phyloP scores from a whole-genome alignment of 257 asterid species.

The Nicotiana obtusifolia region DNA sequence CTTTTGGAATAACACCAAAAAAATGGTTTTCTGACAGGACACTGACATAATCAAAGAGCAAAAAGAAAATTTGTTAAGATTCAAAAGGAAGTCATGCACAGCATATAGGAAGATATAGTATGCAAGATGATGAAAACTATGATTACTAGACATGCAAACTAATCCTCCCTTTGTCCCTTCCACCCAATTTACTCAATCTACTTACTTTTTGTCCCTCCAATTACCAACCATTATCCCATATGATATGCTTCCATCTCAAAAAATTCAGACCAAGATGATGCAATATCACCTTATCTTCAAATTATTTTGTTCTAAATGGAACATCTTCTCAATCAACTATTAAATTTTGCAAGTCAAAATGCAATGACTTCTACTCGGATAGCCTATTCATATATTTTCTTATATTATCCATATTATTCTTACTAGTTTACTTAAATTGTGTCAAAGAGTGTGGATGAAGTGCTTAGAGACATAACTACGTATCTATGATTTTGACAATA shows the following conservation, averaged over 20 bases:
- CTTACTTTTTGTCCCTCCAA: neutral
- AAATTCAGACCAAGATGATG: neutral
- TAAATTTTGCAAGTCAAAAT: neutral
- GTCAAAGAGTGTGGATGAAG: neutral
- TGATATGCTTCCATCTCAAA: neutral
- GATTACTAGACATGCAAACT: neutral
- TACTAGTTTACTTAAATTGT: neutral
- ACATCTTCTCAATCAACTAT: neutral
- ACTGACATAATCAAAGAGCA: slow-evolving; percentile 12
- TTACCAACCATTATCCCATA: neutral
- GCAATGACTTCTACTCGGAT: neutral
- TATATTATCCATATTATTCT: neutral
- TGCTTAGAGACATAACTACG: neutral
- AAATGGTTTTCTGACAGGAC: slow-evolving; percentile 61
- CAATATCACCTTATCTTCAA: neutral
- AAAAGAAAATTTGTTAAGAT: neutral
- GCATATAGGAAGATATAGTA: neutral
- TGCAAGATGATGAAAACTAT: neutral
- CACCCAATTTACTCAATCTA: neutral
- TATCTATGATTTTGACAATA: neutral
- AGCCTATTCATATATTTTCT: neutral
- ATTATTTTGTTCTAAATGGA: neutral
- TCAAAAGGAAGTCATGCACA: neutral
- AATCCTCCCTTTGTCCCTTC: neutral
- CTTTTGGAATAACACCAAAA: slow-evolving; percentile 62